These are phyloP conservation scores for Colletotrichum siamense DNA, from an alignment of 2,329 filamentous ascomycete species.

Conservation along the genomic window DNA sequence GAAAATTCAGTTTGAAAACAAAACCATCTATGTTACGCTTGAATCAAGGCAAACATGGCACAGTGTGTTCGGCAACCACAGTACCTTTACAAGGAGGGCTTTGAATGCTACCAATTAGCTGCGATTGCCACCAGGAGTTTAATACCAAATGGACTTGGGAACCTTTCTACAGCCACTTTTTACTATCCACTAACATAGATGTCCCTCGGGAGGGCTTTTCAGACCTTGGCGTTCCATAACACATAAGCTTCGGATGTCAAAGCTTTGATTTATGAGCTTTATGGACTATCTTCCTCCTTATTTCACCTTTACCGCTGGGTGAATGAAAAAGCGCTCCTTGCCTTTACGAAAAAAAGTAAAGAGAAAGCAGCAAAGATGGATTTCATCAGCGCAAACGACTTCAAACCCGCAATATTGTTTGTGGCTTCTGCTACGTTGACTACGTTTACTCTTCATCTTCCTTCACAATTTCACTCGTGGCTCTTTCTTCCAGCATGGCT, in stretches of 20 bases:
- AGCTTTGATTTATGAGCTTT: neutral
- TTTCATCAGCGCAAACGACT: neutral
- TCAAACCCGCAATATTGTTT: neutral
- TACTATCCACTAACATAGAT: fast-evolving
- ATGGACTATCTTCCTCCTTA: fast-evolving
- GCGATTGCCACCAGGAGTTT: neutral
- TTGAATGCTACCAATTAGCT: neutral
- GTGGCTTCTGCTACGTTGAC: neutral
- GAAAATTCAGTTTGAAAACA: fast-evolving
- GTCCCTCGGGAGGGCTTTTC: neutral
- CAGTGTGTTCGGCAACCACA: neutral
- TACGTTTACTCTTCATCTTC: neutral
- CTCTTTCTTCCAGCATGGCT: neutral
- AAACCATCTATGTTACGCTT: neutral
- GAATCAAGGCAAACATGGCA: neutral
- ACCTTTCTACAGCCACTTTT: neutral
- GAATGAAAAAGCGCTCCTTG: neutral
- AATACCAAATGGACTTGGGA: neutral
- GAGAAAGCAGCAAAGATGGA: neutral
- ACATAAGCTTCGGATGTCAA: neutral
- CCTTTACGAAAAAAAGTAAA: neutral
- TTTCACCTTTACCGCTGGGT: neutral
- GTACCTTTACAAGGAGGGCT: neutral
- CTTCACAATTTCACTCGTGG: neutral
- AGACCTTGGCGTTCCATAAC: neutral